Evolutionary conservation across 257 asterid species (phyloP), one percentile per base, ranked within the genome.

Genomic region (Nicotiana tomentosiformis): DNA sequence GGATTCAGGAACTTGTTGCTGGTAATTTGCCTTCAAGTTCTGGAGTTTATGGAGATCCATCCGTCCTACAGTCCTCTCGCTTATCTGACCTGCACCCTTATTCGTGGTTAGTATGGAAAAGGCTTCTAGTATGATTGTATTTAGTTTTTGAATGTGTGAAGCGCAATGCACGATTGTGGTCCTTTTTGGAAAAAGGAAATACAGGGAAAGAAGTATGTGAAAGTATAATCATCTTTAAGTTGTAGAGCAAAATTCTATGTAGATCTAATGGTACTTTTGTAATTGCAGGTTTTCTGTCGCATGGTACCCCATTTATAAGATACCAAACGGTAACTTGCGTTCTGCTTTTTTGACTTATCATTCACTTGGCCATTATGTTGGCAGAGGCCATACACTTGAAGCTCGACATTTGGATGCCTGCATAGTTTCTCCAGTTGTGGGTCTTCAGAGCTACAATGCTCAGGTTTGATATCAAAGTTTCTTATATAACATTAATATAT

Each of bases 291-390:
- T 65, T 66, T 78, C 84, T 29, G 84, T 85, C 9, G 85, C 85
- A 33, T 85, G 88, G 86, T 85, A 85, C 68, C 85, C 88, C 80
- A 78, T 85, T 32, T 85, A 85, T 51, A 66, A 64, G 58, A 85
- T 85, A 77, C 88, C 88, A 60, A 84, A 55, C 58, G 84, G 78
- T 29, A 33, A 46, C n/a, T 77, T 85, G 46, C 82, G 83, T 67
- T 82, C 84, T 12, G 81, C 86, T 82, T 85, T 85, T 46, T 77
- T 82, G 83, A 85, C 85, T n/a, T 85, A 85, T 70, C 88, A 85
- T 85, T 85, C 85, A 9, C 84, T 85, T 85, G 88, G 88, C 20
- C 88, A 85, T 60, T 85, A 82, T 72, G 69, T 85, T 7, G 64
- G 35, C 69, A 53, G 72, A 82, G 69, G 53, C 30, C 83, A 77